phyloP scores from a whole-genome alignment of 2,329 filamentous ascomycete genomes.

The Aspergillus pseudoglaucus region DNA sequence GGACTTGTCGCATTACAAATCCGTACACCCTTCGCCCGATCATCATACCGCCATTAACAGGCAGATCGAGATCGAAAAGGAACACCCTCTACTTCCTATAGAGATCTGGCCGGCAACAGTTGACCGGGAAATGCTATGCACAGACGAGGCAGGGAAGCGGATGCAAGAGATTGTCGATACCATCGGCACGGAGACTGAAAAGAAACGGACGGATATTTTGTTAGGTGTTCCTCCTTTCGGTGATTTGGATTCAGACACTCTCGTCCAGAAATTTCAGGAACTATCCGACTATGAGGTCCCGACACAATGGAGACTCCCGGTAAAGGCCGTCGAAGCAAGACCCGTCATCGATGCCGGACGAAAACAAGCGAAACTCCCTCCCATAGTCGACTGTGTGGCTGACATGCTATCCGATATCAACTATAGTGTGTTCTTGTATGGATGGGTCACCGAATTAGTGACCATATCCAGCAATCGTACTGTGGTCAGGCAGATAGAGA shows the following conservation, averaged over 20 bases:
- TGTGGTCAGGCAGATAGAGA: constrained; percentile 60
- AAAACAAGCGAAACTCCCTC: constrained; percentile 38
- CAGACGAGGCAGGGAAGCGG: constrained; percentile 56
- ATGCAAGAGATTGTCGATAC: constrained; percentile 61
- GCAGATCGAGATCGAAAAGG: constrained; percentile 59
- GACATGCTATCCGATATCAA: constrained; percentile 56
- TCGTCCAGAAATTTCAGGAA: constrained; percentile 34
- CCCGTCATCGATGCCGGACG: constrained; percentile 29
- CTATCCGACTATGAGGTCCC: constrained; percentile 52
- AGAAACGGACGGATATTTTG: constrained; percentile 53
- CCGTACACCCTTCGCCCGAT: constrained; percentile 42
- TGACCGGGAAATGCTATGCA: constrained; percentile 57
- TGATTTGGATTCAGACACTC: constrained; percentile 23
- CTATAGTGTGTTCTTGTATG: constrained; percentile 63
- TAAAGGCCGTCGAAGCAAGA: constrained; percentile 49
- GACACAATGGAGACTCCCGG: constrained; percentile 52
- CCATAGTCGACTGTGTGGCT: constrained; percentile 38
- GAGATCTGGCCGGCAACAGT: constrained; percentile 58
- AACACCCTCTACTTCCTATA: constrained; percentile 54
- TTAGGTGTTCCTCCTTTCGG: constrained; percentile 43
- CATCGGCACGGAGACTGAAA: constrained; percentile 58
- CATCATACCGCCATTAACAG: constrained; percentile 55
- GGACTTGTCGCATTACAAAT: constrained; percentile 59
- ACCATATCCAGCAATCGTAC: constrained; percentile 67
- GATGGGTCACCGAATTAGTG: constrained; percentile 58